Conservation (phyloP, 331 rosid species). For the Malus hybrid region DNA sequence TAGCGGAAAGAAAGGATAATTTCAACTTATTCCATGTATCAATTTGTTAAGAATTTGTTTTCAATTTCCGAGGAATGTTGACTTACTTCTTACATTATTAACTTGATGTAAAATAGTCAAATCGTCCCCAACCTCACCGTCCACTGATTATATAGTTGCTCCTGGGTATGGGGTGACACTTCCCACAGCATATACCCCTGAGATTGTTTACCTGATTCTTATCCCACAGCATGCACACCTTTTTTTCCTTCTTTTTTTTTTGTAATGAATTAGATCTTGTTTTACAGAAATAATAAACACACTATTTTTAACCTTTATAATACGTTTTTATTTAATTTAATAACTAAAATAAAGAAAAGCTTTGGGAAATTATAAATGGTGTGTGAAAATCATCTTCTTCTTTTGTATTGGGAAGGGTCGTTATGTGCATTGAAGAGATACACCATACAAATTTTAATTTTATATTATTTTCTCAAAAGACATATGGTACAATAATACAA, state of each 20-base stretch:
- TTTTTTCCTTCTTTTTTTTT: neutral
- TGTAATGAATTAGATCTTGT: neutral
- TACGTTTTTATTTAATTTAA: too few relatives aligned
- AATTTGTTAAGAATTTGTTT: neutral
- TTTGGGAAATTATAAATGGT: too few relatives aligned
- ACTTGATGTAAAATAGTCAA: neutral
- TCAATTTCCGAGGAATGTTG: constrained; percentile 2
- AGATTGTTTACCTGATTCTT: neutral
- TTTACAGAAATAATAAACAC: neutral
- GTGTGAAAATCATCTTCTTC: neutral
- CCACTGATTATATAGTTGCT: neutral
- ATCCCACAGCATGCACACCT: neutral
- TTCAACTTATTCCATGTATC: too few relatives aligned
- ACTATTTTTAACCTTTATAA: too few relatives aligned
- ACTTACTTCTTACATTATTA: neutral
- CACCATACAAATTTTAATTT: too few relatives aligned
- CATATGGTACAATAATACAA: too few relatives aligned
- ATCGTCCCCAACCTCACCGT: neutral
- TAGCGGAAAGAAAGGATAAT: neutral
- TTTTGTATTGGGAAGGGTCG: neutral
- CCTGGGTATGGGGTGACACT: neutral
- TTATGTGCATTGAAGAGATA: neutral
- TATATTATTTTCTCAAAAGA: too few relatives aligned
- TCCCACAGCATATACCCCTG: neutral
- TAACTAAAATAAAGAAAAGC: too few relatives aligned